Base-by-base conservation (phyloP, 2,329 filamentous ascomycete genomes). In the Microcyclosporella mali region DNA sequence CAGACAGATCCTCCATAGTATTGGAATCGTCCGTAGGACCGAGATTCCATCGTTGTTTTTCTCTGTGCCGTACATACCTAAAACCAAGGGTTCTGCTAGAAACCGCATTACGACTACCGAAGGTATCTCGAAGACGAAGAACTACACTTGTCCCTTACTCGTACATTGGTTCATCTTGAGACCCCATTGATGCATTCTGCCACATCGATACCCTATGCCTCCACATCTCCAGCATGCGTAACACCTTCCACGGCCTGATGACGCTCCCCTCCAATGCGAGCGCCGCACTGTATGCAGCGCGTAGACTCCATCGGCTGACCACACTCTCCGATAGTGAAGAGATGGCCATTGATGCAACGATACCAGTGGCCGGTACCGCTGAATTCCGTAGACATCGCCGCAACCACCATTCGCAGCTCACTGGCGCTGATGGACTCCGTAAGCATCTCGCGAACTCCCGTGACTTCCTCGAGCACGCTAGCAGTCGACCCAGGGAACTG, bases 201-300 rank as follows among this genome's bases (percentile, higher is more conserved):
- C n/a, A n/a, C n/a, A n/a, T n/a, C n/a, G n/a, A n/a, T n/a, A n/a
- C n/a, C n/a, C n/a, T 52, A 40, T 30, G 45, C 31, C 46, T 81
- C 77, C 50, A 81, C 71, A 11, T 74, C 67, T 0, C 28, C 46
- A 0, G 77, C 78, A 33, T 55, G 65, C 10, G 57, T 66, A 2
- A 81, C 77, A 2, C 81, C 81, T 11, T 57, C 64, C 0, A 66
- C 71, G n/a, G 71, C 46, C 7, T 7, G 40, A 57, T 84, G 78
- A 30, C 70, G 8, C 34, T 52, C 56, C 0, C 82, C 81, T 2
- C 81, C 81, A 21, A 85, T 71, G 0, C 60, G 47, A 1, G 69
- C 69, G 2, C 69, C 72, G 50, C 82, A 87, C 49, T 85, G 73
- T 0, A 82, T 80, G 51, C 83, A 87, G 2, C 60, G 60, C 1